Evolutionary conservation across 163 green algal genomes (phyloP), one percentile per base, ranked within the genome.

Genomic region (Scenedesmus sp.): DNA sequence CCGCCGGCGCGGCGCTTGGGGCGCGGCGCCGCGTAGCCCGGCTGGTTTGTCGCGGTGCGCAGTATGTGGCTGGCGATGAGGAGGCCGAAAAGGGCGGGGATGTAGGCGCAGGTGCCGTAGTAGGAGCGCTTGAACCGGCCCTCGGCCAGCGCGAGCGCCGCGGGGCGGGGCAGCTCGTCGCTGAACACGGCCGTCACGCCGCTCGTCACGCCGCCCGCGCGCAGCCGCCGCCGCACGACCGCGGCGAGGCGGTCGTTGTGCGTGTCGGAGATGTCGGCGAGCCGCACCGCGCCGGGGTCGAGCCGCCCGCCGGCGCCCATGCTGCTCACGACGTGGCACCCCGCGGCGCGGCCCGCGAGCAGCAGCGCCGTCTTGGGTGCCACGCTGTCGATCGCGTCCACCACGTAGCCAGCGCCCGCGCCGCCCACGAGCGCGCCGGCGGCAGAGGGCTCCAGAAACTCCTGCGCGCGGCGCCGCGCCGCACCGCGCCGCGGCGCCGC

Each of bases 321-420:
- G 54, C 64, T 75, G 14, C 73, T 82, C 5, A 87, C 63, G 2
- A 84, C 67, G 0, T 65, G 36, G 3, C 36, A 29, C 1, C 70
- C 56, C 34, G 42, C 33, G 24, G 26, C 20, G 17, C 54, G 42
- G 5, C 72, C 85, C 18, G 85, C 78, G 13, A 78, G 57, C 24
- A 90, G 45, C 45, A 90, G 83, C 20, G 58, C 54, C 63, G 85
- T 29, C 78, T 90, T 90, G n/a, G 85, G 83, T 10, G 85, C 79
- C 0, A 90, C 31, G 20, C 57, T 78, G 72, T 90, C 85, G 26
- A 90, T 90, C 63, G 79, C 87, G 76, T 90, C 85, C 28, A 90
- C 50, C 0, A 87, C 76, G 15, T 63, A 84, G 18, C 77, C 39
- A 20, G 75, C 80, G 22, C 34, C 22, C 53, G 64, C 60, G 15